These are phyloP conservation scores for Anthostomella pinea DNA, from an alignment of 2,329 filamentous ascomycete genomes.

Conservation along the genomic window DNA sequence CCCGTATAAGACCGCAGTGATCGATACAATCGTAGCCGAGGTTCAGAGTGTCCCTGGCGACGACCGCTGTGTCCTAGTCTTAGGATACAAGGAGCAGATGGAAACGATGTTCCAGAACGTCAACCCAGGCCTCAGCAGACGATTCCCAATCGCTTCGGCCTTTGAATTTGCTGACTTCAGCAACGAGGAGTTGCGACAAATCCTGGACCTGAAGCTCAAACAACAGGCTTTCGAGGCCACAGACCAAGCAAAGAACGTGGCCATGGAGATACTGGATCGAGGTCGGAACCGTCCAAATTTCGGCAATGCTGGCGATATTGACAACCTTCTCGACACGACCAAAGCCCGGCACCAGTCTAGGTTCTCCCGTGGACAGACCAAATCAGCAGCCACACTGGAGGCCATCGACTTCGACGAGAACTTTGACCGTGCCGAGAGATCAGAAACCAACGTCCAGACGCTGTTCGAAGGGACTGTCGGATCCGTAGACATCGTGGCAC, in stretches of 20 bases:
- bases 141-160: slow-evolving; percentile 61
- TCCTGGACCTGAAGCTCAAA: slow-evolving; percentile 63
- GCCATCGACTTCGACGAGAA: slow-evolving; percentile 51
- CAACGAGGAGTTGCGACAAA: slow-evolving; percentile 53
- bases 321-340: slow-evolving; percentile 60
- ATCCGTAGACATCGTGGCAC: slow-evolving; percentile 44
- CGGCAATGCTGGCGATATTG: slow-evolving; percentile 72
- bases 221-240: slow-evolving; percentile 52
- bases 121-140: slow-evolving; percentile 65
- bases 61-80: slow-evolving; percentile 67
- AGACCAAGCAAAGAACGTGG: slow-evolving; percentile 48
- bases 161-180: slow-evolving; percentile 70
- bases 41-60: slow-evolving; percentile 68
- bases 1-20: slow-evolving; percentile 59
- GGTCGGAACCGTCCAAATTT: slow-evolving; percentile 64
- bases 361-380: slow-evolving; percentile 21
- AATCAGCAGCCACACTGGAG: slow-evolving; percentile 23
- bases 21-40: slow-evolving; percentile 73
- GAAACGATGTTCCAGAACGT: slow-evolving; percentile 69
- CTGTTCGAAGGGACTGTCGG: slow-evolving; percentile 32
- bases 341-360: slow-evolving; percentile 51
- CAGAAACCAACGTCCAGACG: slow-evolving; percentile 37
- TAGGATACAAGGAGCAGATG: slow-evolving; percentile 71
- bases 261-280: slow-evolving; percentile 57
- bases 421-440: slow-evolving; percentile 42